These are phyloP conservation scores for Globisporangium irregulare DNA, from an alignment of 352 stramenopile genomes.

Conservation along the genomic window DNA sequence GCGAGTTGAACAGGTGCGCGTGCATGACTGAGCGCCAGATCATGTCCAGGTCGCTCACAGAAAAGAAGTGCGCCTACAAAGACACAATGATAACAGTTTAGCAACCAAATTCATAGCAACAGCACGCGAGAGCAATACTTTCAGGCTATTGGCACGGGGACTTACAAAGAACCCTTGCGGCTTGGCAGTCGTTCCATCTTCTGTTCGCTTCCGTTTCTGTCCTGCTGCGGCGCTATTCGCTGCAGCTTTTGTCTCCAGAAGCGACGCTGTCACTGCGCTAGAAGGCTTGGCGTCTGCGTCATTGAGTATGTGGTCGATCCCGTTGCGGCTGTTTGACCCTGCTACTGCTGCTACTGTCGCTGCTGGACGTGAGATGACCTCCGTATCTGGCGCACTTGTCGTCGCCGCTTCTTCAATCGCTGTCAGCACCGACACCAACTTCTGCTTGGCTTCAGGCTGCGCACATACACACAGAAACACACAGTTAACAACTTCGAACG, in stretches of 20 bases:
- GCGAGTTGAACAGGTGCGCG: conserved; percentile 52
- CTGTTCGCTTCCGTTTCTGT: conserved; percentile 18
- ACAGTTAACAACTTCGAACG: neutral
- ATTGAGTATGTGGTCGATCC: conserved; percentile 14
- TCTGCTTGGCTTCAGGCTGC: conserved; percentile 14
- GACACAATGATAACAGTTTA: neutral
- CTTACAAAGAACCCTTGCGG: conserved; percentile 17
- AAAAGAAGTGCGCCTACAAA: conserved; percentile 51
- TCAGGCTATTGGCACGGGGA: neutral
- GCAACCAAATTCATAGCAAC: neutral
- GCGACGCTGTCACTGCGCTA: neutral
- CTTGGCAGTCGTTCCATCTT: neutral
- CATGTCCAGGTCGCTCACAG: conserved; percentile 53
- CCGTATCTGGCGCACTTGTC: neutral
- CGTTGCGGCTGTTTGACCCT: neutral
- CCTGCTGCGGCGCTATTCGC: neutral
- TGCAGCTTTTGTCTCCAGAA: neutral
- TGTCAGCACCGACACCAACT: conserved; percentile 17
- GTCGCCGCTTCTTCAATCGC: neutral
- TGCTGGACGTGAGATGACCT: neutral
- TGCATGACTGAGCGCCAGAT: conserved; percentile 63
- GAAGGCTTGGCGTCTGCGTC: conserved; percentile 7
- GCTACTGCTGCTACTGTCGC: neutral
- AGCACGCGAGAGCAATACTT: neutral
- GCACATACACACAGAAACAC: neutral